Percentiles rank a stretch among this genome's conserved stretches.
Evolutionary conservation across 148 eudicot species (phyloP).

Genomic region (Nepenthes gracilis): DNA sequence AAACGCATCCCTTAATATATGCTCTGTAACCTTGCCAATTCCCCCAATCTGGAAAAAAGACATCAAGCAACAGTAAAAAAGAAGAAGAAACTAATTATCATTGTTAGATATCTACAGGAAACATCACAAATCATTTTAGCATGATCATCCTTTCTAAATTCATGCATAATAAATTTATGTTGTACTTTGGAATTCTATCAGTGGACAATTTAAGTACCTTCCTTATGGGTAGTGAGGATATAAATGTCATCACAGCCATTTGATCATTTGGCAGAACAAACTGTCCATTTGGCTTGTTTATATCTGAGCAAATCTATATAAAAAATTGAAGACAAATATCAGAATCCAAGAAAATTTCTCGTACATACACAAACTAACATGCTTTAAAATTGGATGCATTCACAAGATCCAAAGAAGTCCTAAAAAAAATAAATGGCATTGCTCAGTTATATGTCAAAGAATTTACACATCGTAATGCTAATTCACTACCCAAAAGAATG

Average conservation of each 20-base stretch:
- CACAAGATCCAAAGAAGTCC: no score
- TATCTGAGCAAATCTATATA: slow-evolving; percentile 83
- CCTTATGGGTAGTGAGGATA: slow-evolving; percentile 86
- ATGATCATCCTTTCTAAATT: background rate
- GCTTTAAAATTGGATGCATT: background rate
- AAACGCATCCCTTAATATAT: slow-evolving; percentile 61
- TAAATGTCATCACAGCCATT: slow-evolving; percentile 82
- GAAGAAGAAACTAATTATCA: background rate
- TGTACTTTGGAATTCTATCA: background rate
- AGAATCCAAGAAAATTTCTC: background rate
- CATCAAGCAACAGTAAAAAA: background rate
- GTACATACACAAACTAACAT: background rate
- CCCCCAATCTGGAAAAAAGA: slow-evolving; percentile 69
- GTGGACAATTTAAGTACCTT: slow-evolving; percentile 43
- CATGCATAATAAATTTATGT: background rate
- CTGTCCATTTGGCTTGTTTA: slow-evolving; percentile 97
- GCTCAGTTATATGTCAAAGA: no score
- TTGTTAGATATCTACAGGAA: background rate
- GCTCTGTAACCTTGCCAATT: slow-evolving; percentile 94
- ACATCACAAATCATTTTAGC: background rate
- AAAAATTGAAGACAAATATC: slow-evolving; percentile 2
- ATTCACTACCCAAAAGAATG: no score
- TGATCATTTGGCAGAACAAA: slow-evolving; percentile 79
- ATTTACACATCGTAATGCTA: no score
- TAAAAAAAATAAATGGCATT: no score